Evolutionary conservation across 345 rosid species (phyloP).

Genomic region (Tarenaya hassleriana): DNA sequence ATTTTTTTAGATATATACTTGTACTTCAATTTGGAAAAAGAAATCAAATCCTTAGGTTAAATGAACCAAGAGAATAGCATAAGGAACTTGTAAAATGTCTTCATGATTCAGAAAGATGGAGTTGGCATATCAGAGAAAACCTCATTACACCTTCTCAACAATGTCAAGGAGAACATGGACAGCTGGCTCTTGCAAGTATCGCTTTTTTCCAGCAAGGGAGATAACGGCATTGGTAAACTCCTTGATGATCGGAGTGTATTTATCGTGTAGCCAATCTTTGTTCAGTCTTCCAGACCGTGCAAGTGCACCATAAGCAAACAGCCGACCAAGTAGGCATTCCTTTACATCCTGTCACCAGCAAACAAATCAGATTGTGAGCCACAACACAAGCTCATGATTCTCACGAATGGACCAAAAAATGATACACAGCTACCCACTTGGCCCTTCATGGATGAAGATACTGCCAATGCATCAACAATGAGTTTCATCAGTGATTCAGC

Average conservation of each 20-base stretch:
- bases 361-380: constrained; percentile 11
- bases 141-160: constrained; percentile 57
- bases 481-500: constrained; percentile 70
- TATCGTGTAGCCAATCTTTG: constrained; percentile 54
- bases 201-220: constrained; percentile 65
- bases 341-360: constrained; percentile 58
- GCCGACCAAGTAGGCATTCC: constrained; percentile 84
- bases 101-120: background rate
- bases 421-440: constrained; percentile 47
- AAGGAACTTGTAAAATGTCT: no score
- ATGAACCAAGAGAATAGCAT: no score
- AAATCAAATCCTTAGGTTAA: no score
- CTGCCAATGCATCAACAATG: constrained; percentile 55
- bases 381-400: background rate
- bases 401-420: background rate
- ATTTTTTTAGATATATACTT: no score
- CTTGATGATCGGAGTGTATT: constrained; percentile 44
- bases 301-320: constrained; percentile 88
- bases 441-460: constrained; percentile 89
- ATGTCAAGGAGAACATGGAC: constrained; percentile 60
- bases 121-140: constrained; percentile 7
- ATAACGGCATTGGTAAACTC: constrained; percentile 56
- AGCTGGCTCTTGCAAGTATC: constrained; percentile 91
- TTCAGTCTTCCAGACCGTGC: constrained; percentile 65
- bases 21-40: no score